Conservation (phyloP, 139 green algal species). For the Yamagishiella unicocca region DNA sequence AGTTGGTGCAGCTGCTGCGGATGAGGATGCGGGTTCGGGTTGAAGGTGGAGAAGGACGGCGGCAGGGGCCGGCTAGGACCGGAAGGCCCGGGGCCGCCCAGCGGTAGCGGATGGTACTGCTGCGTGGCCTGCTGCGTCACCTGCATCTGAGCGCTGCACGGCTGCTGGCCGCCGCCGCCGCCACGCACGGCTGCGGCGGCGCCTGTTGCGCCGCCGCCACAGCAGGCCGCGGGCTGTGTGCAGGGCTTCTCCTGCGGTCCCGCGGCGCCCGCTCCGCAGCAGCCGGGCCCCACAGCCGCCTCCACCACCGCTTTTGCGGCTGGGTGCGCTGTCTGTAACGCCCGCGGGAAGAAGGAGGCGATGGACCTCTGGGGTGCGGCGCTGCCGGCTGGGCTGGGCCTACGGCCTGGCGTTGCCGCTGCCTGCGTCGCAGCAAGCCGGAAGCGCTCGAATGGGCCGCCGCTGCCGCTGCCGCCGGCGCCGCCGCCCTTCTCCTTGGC, state of each 20-base stretch:
- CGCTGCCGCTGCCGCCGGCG: background rate
- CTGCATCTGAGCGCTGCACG: background rate
- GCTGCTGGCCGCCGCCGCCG: background rate
- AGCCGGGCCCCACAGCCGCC: background rate
- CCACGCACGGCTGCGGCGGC: background rate
- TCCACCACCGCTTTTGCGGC: background rate
- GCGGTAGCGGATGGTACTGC: background rate
- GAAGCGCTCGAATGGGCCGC: conserved; percentile 1
- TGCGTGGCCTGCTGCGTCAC: conserved; percentile 9
- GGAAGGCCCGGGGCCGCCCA: background rate
- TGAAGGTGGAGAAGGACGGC: background rate
- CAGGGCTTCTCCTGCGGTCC: background rate
- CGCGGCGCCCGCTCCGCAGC: background rate
- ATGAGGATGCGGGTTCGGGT: background rate
- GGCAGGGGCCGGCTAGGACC: background rate
- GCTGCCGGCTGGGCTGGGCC: background rate
- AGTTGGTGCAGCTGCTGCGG: background rate
- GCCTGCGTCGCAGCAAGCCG: background rate
- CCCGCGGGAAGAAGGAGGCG: background rate
- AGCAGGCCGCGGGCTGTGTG: background rate
- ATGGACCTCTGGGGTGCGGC: background rate
- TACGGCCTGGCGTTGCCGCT: background rate
- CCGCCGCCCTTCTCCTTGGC: background rate
- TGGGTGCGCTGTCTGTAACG: background rate
- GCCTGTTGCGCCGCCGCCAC: background rate